Evolutionary conservation across 345 rosid species (phyloP), one percentile per base, ranked within the genome.

Genomic region (Cardamine occulta): DNA sequence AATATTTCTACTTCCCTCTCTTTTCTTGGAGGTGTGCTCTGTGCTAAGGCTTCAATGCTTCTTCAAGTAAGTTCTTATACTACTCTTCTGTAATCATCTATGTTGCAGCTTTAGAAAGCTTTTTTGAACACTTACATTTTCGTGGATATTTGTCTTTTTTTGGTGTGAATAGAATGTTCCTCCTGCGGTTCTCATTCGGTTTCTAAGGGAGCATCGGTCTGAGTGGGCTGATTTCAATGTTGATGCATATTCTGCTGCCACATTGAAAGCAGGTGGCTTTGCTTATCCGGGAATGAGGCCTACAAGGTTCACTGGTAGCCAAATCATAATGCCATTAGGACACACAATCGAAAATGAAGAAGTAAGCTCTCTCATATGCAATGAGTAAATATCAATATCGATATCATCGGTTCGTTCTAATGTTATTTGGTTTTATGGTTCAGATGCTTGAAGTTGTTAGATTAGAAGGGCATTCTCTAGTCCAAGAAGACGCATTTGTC

Each of bases 151-250:
- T 45, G 42, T 67, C n/a, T 34, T 37, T n/a, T 68, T 73, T 45
- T 73, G 45, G 49, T 61, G 32, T 21, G 23, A 13, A 23, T 66
- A 95, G 99, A 90, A 90, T 81, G 97, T 95, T 53, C 90, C 90
- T 45, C 97, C 99, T 66, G 97, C 96, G 31, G 92, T 90, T 58
- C 79, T 95, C 59, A 89, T 95, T 12, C 93, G 96, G 42, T 95
- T 95, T 81, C 79, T 95, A 26, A 87, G 97, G 78, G 97, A 95
- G 80, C 99, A 95, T 66, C 97, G 97, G 4, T 92, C 97, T 0
- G 99, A 95, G 72, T 95, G 99, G 99, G 99, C 97, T 74, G 97
- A 90, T 82, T 92, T 90, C 84, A 90, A 86, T 53, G 93, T 92
- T 73, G 99, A 95, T 80, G 97, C 99, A 14, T 95, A 90, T 81